These are phyloP conservation scores for Silybum marianum DNA, from an alignment of 129 eudicot genomes.

Conservation along the genomic window DNA sequence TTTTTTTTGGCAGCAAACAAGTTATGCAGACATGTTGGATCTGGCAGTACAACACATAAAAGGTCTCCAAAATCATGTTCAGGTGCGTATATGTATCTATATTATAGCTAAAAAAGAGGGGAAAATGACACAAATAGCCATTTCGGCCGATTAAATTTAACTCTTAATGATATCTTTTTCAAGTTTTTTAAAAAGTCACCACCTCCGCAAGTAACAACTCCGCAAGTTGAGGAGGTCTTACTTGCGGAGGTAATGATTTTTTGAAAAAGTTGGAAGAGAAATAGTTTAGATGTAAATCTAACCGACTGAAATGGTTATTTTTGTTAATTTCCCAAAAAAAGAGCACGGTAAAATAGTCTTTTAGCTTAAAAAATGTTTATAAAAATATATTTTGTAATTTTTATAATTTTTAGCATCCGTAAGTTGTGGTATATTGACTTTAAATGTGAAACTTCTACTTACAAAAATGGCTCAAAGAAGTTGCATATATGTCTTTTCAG, in stretches of 20 bases:
- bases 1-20: conserved; percentile 72
- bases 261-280: too few relatives aligned
- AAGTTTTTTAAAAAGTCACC: too few relatives aligned
- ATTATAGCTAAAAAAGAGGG: background rate
- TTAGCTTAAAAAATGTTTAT: background rate
- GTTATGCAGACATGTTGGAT: conserved; percentile 95
- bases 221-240: too few relatives aligned
- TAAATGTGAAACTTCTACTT: background rate
- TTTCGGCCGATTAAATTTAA: too few relatives aligned
- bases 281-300: too few relatives aligned
- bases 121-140: too few relatives aligned
- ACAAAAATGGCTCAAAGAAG: background rate
- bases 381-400: background rate
- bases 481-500: background rate
- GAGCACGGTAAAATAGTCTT: background rate
- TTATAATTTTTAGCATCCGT: background rate
- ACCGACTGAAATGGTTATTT: too few relatives aligned
- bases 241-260: too few relatives aligned
- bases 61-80: conserved; percentile 78
- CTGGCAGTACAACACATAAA: conserved; percentile 89
- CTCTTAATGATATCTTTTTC: too few relatives aligned
- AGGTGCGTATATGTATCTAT: conserved; percentile 45
- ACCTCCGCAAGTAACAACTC: too few relatives aligned
- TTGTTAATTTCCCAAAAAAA: background rate
- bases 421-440: background rate